Conservation (phyloP, 768 basidiomycete species). For the Russula ochroleuca region DNA sequence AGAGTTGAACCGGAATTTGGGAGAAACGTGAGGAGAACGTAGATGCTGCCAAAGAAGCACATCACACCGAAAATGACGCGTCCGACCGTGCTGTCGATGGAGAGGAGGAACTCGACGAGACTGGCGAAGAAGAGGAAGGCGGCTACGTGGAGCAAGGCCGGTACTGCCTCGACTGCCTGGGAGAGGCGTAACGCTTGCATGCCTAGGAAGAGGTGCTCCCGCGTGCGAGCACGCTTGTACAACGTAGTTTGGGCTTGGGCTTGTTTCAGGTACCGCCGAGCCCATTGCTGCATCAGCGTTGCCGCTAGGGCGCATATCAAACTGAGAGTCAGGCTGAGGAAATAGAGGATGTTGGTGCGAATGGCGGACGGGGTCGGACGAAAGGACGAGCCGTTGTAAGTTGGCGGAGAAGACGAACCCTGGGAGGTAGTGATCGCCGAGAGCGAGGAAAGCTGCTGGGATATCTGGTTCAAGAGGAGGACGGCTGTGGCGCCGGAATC, state of each 20-base stretch:
- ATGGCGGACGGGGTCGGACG: neutral
- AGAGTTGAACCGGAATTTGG: constrained; percentile 5
- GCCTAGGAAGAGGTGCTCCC: constrained; percentile 16
- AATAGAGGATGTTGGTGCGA: constrained; percentile 23
- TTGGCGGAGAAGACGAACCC: neutral
- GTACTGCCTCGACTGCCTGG: constrained; percentile 3
- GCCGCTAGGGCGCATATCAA: constrained; percentile 12
- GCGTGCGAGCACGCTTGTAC: constrained; percentile 10
- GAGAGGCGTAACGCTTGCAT: constrained; percentile 4
- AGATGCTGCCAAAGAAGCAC: neutral
- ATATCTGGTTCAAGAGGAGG: constrained; percentile 19
- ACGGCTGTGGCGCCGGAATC: constrained; percentile 4
- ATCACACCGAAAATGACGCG: neutral
- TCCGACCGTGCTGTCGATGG: neutral
- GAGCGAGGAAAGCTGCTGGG: constrained; percentile 12
- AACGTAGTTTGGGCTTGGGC: neutral
- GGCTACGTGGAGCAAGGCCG: constrained; percentile 10
- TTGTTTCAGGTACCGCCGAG: constrained; percentile 12
- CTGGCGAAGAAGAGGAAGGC: constrained; percentile 14
- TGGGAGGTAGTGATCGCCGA: neutral
- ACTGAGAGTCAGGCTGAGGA: constrained; percentile 19
- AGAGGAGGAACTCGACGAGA: constrained; percentile 18
- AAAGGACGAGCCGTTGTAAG: neutral
- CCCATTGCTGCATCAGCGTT: constrained; percentile 20
- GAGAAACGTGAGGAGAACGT: constrained; percentile 12